phyloP scores from a whole-genome alignment of 2,329 filamentous ascomycete genomes.

The Bipolaris victoriae region DNA sequence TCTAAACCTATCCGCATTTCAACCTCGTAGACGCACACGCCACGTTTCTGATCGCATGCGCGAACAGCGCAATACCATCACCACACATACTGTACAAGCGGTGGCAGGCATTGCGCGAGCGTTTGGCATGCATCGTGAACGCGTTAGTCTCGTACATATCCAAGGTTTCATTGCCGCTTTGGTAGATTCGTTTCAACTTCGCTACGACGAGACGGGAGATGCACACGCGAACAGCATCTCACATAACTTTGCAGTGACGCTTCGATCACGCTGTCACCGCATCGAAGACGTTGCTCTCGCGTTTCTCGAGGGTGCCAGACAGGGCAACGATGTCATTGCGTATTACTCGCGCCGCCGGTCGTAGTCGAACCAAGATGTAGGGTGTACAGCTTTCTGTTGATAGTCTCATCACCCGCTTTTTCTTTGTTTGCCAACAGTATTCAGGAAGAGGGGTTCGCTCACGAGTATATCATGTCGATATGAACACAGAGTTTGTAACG shows the following conservation, averaged over 20 bases:
- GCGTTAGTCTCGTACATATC: background rate
- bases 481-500: too few relatives aligned
- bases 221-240: background rate
- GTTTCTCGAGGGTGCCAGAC: constrained; percentile 8
- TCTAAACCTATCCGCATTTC: background rate
- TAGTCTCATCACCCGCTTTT: too few relatives aligned
- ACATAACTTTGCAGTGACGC: constrained; percentile 6
- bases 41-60: constrained; percentile 3
- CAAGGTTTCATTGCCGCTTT: constrained; percentile 10
- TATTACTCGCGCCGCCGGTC: background rate
- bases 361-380: background rate
- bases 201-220: background rate
- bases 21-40: background rate
- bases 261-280: background rate
- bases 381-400: too few relatives aligned
- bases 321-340: background rate
- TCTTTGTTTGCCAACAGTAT: too few relatives aligned
- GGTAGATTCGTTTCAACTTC: constrained; percentile 3
- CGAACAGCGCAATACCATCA: background rate
- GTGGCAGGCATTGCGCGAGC: constrained; percentile 1
- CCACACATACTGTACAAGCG: background rate
- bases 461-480: too few relatives aligned
- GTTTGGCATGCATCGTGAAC: constrained; percentile 4
- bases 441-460: too few relatives aligned
- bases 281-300: constrained; percentile 4